Percentiles rank a stretch among this genome's conserved stretches.
Evolutionary conservation across 2,329 filamentous ascomycete genomes (phyloP).

Genomic region (Paecilomyces formosus): DNA sequence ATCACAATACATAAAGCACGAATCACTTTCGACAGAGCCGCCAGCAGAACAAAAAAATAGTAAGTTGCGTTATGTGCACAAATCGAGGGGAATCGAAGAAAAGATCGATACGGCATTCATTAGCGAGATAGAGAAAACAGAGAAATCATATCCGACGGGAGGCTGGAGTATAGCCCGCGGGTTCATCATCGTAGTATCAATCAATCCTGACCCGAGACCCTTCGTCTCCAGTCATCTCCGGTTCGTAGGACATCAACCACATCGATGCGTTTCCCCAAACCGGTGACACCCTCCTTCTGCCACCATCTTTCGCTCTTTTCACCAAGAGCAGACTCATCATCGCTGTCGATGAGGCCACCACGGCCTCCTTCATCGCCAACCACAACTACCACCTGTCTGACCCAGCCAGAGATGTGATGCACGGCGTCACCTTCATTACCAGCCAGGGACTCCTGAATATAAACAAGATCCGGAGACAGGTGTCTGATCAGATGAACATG

Average conservation of each 20-base stretch:
- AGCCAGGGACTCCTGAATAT: constrained; percentile 76
- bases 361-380: constrained; percentile 52
- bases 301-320: constrained; percentile 43
- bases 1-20: background rate
- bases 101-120: background rate
- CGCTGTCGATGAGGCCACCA: constrained; percentile 75
- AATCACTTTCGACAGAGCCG: background rate
- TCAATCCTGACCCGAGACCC: constrained; percentile 60
- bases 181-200: background rate
- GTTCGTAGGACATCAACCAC: constrained; percentile 77
- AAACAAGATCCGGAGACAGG: constrained; percentile 75
- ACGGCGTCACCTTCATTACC: constrained; percentile 68
- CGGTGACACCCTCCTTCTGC: constrained; percentile 70
- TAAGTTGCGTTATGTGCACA: background rate
- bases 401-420: constrained; percentile 58
- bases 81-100: background rate
- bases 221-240: constrained; percentile 77
- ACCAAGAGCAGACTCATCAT: constrained; percentile 44
- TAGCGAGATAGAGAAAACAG: background rate
- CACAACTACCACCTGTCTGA: constrained; percentile 52
- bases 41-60: background rate
- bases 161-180: background rate
- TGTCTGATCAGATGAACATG: constrained; percentile 83
- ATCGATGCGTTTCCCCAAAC: constrained; percentile 77
- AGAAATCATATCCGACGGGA: background rate